phyloP scores from a whole-genome alignment of 1,284 basidiomycete genomes.

The Cutaneotrichosporon cyanovorans region DNA sequence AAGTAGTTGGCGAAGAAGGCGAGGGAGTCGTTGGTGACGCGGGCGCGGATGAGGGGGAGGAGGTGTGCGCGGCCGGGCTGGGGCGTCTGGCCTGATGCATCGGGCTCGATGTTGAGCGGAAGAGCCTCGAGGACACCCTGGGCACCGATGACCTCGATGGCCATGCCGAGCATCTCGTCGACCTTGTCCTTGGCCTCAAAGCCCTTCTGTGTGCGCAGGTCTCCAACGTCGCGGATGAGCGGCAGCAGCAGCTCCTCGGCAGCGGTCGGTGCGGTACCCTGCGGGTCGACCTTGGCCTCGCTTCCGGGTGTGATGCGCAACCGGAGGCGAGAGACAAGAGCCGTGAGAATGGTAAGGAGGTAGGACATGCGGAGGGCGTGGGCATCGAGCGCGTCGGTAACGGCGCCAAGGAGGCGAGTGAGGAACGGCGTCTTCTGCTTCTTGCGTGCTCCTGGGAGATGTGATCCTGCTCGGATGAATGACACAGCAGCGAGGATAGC shows the following conservation, averaged over 20 bases:
- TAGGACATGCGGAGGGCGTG: slow-evolving; percentile 62
- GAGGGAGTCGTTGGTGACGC: slow-evolving; percentile 69
- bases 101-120: slow-evolving; percentile 80
- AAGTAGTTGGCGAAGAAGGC: slow-evolving; percentile 82
- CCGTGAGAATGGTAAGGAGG: slow-evolving; percentile 54
- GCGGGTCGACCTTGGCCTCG: slow-evolving; percentile 43
- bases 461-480: slow-evolving; percentile 34
- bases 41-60: slow-evolving; percentile 77
- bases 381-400: slow-evolving; percentile 60
- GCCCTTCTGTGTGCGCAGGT: slow-evolving; percentile 65
- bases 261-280: slow-evolving; percentile 54
- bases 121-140: slow-evolving; percentile 65
- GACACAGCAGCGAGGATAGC: slow-evolving; percentile 53
- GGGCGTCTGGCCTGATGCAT: slow-evolving; percentile 47
- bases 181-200: slow-evolving; percentile 89
- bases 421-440: slow-evolving; percentile 55
- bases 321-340: slow-evolving; percentile 47
- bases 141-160: slow-evolving; percentile 82
- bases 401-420: slow-evolving; percentile 56
- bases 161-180: slow-evolving; percentile 70
- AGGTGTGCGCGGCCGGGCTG: slow-evolving; percentile 70
- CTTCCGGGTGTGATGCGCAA: slow-evolving; percentile 27
- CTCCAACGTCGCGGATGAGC: slow-evolving; percentile 66
- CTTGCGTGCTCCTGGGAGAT: slow-evolving; percentile 40
- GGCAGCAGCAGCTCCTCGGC: slow-evolving; percentile 66